phyloP scores from a whole-genome alignment of 1,284 basidiomycete genomes.

The Moniliophthora roreri region DNA sequence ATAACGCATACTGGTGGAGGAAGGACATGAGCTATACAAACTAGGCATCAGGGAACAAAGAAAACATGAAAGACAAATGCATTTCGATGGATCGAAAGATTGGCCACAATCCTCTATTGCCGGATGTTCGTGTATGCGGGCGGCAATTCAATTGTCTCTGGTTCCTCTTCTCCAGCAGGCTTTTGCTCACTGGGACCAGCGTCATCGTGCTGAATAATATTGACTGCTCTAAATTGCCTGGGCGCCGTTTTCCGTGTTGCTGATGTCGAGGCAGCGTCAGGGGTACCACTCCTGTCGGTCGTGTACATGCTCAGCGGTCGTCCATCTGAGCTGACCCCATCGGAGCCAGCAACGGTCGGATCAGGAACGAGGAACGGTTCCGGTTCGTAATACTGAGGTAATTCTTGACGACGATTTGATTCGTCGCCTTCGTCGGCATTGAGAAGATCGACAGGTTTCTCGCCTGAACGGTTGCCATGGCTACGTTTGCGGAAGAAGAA shows the following conservation, averaged over 20 bases:
- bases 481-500: slow-evolving; percentile 15
- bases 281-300: slow-evolving; percentile 29
- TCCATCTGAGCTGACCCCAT: slow-evolving; percentile 21
- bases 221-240: slow-evolving; percentile 61
- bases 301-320: slow-evolving; percentile 33
- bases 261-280: slow-evolving; percentile 32
- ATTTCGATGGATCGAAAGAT: background rate
- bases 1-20: no score
- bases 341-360: slow-evolving; percentile 38
- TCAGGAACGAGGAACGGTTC: slow-evolving; percentile 72
- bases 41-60: background rate
- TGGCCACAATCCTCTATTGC: slow-evolving; percentile 10
- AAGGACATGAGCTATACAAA: no score
- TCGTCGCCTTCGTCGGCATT: slow-evolving; percentile 60
- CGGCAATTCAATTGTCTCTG: slow-evolving; percentile 76
- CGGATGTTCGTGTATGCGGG: slow-evolving; percentile 73
- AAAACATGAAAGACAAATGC: background rate
- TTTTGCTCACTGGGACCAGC: slow-evolving; percentile 54
- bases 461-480: slow-evolving; percentile 16
- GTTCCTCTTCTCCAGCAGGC: slow-evolving; percentile 31
- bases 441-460: slow-evolving; percentile 63
- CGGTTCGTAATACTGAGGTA: slow-evolving; percentile 68
- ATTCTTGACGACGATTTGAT: slow-evolving; percentile 32
- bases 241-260: slow-evolving; percentile 40
- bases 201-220: slow-evolving; percentile 81